Base-by-base conservation (phyloP, 2,329 filamentous ascomycete species). In the Chaetomium sp. region DNA sequence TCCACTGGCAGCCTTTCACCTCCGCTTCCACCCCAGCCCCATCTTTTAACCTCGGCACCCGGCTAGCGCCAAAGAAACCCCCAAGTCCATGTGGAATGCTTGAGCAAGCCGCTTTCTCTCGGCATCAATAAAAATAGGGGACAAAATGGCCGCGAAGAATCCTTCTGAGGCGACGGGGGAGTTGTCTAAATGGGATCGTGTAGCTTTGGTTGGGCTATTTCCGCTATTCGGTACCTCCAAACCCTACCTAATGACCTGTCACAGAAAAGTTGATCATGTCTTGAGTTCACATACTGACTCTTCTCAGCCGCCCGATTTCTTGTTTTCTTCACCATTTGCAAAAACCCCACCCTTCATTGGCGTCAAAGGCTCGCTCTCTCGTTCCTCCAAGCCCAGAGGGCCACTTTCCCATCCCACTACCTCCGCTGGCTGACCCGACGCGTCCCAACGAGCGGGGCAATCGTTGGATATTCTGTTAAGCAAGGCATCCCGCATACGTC, bases 321-420 rank as follows among this genome's bases (percentile, higher is more conserved):
- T 21, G 13, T 33, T 13, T 23, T 21, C 9, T 63, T 67, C n/a
- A 8, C 29, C 19, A 47, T 63, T 21, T 51, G 57, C 10, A 19
- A 45, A 12, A 63, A 65, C 13, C 10, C 57, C 3, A 10, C 31
- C 3, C 63, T 69, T 4, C 67, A 67, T 31, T 67, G 63, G 65
- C 65, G 65, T 1, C 67, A 69, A 55, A 47, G 53, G 2, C 31
- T 67, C 3, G 67, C 67, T 6, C 47, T 69, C 19, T 38, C 60
- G 0, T 59, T 62, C 25, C 49, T 66, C 8, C 63, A 65, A 29
- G 6, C 66, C 8, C 62, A 64, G 49, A 45, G 67, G 31, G 45
- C 60, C 16, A 63, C 33, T n/a, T 63, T 67, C 12, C 38, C 63
- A 12, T 47, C 45, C 42, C 54, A 27, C 1, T n/a, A 57, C 13